phyloP scores from a whole-genome alignment of 805 yeast species.

The Lachancea quebecensis region DNA sequence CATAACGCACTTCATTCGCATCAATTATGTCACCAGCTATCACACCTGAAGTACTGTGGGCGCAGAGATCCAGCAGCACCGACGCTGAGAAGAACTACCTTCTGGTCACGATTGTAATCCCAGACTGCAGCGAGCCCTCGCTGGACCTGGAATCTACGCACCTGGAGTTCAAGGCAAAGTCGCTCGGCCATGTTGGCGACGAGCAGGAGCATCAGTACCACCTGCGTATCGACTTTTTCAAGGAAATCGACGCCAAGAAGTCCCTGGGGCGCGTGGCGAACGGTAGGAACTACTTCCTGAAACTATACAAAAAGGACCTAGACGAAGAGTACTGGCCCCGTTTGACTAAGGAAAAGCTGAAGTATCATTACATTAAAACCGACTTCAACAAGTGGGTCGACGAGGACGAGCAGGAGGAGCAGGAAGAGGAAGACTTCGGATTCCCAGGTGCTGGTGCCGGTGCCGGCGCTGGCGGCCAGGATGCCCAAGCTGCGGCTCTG shows the following conservation, averaged over 20 bases:
- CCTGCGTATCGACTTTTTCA: conserved; percentile 67
- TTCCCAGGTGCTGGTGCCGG: conserved; percentile 30
- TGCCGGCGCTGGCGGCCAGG: conserved; percentile 31
- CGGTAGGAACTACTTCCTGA: conserved; percentile 50
- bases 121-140: conserved; percentile 59
- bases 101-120: conserved; percentile 64
- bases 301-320: conserved; percentile 60
- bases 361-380: conserved; percentile 75
- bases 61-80: conserved; percentile 82
- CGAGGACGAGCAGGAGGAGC: conserved; percentile 91
- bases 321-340: conserved; percentile 92
- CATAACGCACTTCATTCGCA: neutral
- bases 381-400: conserved; percentile 98
- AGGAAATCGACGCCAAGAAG: conserved; percentile 60
- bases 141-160: conserved; percentile 51
- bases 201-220: conserved; percentile 42
- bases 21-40: conserved; percentile 10
- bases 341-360: conserved; percentile 78
- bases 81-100: conserved; percentile 70
- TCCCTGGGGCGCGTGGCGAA: conserved; percentile 49
- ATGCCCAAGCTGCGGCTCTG: conserved; percentile 5
- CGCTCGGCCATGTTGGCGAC: conserved; percentile 43
- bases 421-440: conserved; percentile 38
- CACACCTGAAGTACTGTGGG: conserved; percentile 73
- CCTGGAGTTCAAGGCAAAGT: conserved; percentile 41